phyloP scores from a whole-genome alignment of 345 rosid genomes.

The Hirschfeldia incana region DNA sequence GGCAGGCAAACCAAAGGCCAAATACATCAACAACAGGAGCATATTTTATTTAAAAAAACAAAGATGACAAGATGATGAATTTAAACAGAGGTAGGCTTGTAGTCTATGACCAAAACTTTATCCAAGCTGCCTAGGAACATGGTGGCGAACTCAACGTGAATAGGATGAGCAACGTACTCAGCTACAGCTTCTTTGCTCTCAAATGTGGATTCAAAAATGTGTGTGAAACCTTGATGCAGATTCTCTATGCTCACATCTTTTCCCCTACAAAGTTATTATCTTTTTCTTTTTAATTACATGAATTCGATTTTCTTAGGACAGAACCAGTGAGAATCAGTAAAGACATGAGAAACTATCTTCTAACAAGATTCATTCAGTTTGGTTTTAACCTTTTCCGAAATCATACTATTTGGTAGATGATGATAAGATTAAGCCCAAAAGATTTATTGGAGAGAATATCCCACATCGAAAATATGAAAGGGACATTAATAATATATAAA shows the following conservation, averaged over 20 bases:
- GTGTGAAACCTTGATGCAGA: slow-evolving; percentile 80
- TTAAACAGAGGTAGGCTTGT: slow-evolving; percentile 58
- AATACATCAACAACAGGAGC: background rate
- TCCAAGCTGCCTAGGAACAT: slow-evolving; percentile 51
- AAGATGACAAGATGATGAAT: slow-evolving; percentile 3
- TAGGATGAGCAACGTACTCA: slow-evolving; percentile 72
- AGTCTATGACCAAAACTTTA: slow-evolving; percentile 64
- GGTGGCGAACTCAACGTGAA: slow-evolving; percentile 62
- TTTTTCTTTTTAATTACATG: background rate
- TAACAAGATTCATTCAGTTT: background rate
- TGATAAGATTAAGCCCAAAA: background rate
- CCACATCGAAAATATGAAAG: no score
- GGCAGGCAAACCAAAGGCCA: background rate
- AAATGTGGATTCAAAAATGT: slow-evolving; percentile 69
- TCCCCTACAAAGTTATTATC: background rate
- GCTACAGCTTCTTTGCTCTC: slow-evolving; percentile 70
- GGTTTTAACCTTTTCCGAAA: background rate
- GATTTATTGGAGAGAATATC: no score
- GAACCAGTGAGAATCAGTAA: background rate
- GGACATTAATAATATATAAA: no score
- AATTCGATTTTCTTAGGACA: background rate
- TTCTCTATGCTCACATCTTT: slow-evolving; percentile 62
- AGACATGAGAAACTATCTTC: background rate
- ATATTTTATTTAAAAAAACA: background rate
- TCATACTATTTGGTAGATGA: background rate